Base-by-base conservation (phyloP, 208 protist genomes). In the Herpetomonas muscarum region DNA sequence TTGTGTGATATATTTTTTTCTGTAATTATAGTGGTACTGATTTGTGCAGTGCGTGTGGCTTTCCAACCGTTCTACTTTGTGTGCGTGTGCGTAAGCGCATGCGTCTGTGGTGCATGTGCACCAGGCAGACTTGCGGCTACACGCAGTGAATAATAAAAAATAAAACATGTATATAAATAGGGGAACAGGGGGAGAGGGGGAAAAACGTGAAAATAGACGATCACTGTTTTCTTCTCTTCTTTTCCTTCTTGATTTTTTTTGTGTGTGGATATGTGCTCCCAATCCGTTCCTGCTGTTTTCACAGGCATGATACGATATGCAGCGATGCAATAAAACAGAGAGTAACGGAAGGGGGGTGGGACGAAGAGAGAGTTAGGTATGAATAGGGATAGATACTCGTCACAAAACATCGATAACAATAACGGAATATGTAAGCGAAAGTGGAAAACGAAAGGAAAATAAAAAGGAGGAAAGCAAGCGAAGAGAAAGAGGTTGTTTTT, bases 401-500 rank as follows among this genome's bases (percentile, higher is more conserved):
- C n/a, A n/a, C n/a, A n/a, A n/a, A n/a, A n/a, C n/a, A n/a, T n/a
- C 26, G 47, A 34, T 12, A 30, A 34, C 7, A 51, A 51, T 12
- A 51, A 51, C 12, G 21, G 37, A 26, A n/a, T 25, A n/a, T 31
- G 29, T 22, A 31, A 10, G 12, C 30, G 41, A 42, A 10, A 42
- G 32, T 21, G 12, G 19, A 5, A 29, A n/a, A 39, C 7, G 41
- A 55, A 41, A 19, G 17, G 10, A 21, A 55, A 55, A 55, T 30
- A 41, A 36, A 42, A 19, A 5, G 24, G 24, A 46, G 24, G 4
- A 19, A 9, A 51, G 21, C 46, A 51, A 51, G 34, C 17, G 22
- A 21, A 49, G 22, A 49, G 28, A 47, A 61, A 47, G 44, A 22
- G n/a, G n/a, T n/a, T n/a, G n/a, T 39, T 39, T 39, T 39, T 39